A percentile compares a stretch with the other conserved stretches of the same genome.
Conservation (phyloP, 2,329 filamentous ascomycete species). For the Harringtonia lauricola region DNA sequence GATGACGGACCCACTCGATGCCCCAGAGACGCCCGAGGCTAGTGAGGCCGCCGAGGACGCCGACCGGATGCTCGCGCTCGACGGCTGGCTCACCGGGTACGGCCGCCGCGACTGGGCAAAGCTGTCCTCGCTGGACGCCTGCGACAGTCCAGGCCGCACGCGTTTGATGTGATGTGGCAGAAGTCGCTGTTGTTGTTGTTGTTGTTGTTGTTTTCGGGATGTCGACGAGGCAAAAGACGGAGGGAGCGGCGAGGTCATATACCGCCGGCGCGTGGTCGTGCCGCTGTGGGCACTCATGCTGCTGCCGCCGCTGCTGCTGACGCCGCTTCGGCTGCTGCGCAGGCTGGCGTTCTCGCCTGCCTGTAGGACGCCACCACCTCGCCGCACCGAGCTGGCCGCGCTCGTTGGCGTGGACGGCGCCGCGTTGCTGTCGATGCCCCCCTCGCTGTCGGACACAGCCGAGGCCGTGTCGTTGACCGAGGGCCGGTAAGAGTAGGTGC, state of each 20-base stretch:
- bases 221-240: no score
- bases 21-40: no score
- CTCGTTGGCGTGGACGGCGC: constrained; percentile 32
- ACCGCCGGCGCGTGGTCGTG: no score
- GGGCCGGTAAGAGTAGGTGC: background rate
- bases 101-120: constrained; percentile 31
- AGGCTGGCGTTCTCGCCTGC: background rate
- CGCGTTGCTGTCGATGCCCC: constrained; percentile 34
- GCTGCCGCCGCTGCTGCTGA: constrained; percentile 1
- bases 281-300: background rate
- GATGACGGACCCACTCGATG: constrained; percentile 31
- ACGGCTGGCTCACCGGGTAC: constrained; percentile 26
- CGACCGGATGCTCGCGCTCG: constrained; percentile 28
- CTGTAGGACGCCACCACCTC: no score
- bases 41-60: no score
- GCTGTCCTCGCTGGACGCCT: constrained; percentile 20
- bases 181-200: background rate
- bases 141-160: background rate
- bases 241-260: no score
- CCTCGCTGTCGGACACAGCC: constrained; percentile 16
- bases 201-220: background rate
- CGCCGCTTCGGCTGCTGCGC: background rate
- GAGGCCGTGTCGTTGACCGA: background rate
- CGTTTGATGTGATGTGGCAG: no score
- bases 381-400: constrained; percentile 22